Conservation (phyloP, 495 filamentous ascomycete genomes). For the Aspergillus steynii region DNA sequence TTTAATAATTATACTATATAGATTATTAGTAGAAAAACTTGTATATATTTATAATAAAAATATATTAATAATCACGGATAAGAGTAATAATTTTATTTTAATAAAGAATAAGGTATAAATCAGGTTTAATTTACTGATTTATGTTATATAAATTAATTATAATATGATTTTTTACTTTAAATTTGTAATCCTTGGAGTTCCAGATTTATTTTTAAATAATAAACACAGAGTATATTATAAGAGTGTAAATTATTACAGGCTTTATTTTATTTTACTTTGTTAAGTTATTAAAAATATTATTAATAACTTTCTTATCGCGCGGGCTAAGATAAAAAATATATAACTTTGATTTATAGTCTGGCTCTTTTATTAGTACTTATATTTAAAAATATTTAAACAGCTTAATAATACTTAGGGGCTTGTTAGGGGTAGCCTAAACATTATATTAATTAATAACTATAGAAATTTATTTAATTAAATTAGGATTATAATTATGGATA, state of each 20-base stretch:
- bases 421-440: no score
- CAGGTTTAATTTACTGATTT: no score
- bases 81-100: no score
- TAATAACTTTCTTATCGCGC: not conserved
- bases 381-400: no score
- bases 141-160: not conserved
- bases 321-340: not conserved
- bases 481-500: not conserved
- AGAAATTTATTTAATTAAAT: no score
- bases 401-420: no score
- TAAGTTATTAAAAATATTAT: not conserved
- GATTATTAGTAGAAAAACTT: slow-evolving; percentile 2
- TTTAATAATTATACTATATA: not conserved
- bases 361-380: no score
- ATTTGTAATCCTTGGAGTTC: not conserved
- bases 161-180: not conserved
- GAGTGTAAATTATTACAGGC: no score
- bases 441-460: no score
- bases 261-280: no score
- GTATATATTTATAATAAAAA: not conserved
- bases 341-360: no score
- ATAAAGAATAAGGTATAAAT: no score
- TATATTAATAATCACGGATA: not conserved
- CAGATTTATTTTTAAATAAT: not conserved
- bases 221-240: not conserved